Conservation (phyloP, 176 grass and related monocot genomes). For the Aegilops speltoides region DNA sequence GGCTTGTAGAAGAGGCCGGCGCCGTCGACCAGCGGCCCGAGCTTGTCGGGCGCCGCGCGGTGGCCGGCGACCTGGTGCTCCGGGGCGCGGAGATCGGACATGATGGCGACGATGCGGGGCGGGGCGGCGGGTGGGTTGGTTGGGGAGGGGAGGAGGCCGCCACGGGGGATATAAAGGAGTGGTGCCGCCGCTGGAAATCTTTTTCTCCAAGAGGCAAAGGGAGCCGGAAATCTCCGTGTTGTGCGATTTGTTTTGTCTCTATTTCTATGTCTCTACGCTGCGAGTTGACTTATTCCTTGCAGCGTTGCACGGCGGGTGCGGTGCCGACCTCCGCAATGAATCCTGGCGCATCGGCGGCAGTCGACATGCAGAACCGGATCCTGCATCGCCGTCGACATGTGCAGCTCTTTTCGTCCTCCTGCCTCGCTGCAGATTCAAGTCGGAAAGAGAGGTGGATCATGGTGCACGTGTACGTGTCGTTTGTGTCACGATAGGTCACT, state of each 20-base stretch:
- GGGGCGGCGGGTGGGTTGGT: not conserved
- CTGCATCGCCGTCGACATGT: not conserved
- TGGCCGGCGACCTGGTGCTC: constrained; percentile 88
- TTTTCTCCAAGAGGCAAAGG: not conserved
- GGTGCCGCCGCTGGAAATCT: not conserved
- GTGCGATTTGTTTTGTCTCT: not conserved
- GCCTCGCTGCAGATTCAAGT: not conserved
- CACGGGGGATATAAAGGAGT: not conserved
- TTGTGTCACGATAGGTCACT: not conserved
- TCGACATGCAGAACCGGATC: not conserved
- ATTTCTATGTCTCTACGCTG: not conserved
- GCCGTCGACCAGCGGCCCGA: constrained; percentile 67
- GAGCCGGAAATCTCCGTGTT: not conserved
- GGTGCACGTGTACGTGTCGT: not conserved
- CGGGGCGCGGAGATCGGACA: constrained; percentile 58
- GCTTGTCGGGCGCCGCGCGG: constrained; percentile 6
- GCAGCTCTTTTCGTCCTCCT: no score
- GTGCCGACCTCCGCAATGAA: not conserved
- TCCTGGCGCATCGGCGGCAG: not conserved
- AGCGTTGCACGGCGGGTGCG: no score
- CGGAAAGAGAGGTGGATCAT: not conserved
- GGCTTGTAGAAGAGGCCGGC: constrained; percentile 77
- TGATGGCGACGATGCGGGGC: not conserved
- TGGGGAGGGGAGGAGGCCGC: not conserved
- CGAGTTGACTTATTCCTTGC: not conserved